Percentiles rank a stretch among this genome's conserved stretches.
Evolutionary conservation across 2,329 filamentous ascomycete genomes (phyloP).

Genomic region (Claviceps quebecensis): DNA sequence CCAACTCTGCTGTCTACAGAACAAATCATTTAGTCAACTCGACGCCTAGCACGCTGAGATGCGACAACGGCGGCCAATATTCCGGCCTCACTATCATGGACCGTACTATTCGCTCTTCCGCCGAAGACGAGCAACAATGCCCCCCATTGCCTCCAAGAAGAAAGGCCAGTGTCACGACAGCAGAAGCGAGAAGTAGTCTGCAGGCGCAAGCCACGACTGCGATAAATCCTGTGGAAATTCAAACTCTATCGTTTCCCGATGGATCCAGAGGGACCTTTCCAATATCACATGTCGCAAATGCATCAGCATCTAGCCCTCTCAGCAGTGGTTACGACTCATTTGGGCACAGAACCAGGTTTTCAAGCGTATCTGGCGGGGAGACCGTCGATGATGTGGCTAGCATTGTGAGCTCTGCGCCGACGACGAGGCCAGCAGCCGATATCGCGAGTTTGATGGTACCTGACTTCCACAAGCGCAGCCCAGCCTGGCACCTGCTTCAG

Average conservation of each 20-base stretch:
- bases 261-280: conserved; percentile 51
- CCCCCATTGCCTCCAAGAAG: conserved; percentile 44
- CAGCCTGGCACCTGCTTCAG: conserved; percentile 54
- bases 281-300: conserved; percentile 17
- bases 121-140: conserved; percentile 27
- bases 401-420: conserved; percentile 52
- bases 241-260: conserved; percentile 60
- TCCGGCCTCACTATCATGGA: conserved; percentile 14
- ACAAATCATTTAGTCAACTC: not conserved
- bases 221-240: conserved; percentile 66
- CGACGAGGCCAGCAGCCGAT: conserved; percentile 50
- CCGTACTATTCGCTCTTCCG: conserved; percentile 14
- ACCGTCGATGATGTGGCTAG: conserved; percentile 47
- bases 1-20: not conserved
- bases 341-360: conserved; percentile 15
- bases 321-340: conserved; percentile 28
- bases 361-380: conserved; percentile 27
- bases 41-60: conserved; percentile 13
- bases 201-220: conserved; percentile 69
- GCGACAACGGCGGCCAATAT: conserved; percentile 10
- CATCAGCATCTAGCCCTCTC: conserved; percentile 22
- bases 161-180: conserved; percentile 18
- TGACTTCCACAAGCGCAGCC: conserved; percentile 49
- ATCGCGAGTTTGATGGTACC: conserved; percentile 71
- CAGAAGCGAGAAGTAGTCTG: conserved; percentile 24